Conservation (phyloP, 208 protist species). For the Blastocrithidia nonstop region DNA sequence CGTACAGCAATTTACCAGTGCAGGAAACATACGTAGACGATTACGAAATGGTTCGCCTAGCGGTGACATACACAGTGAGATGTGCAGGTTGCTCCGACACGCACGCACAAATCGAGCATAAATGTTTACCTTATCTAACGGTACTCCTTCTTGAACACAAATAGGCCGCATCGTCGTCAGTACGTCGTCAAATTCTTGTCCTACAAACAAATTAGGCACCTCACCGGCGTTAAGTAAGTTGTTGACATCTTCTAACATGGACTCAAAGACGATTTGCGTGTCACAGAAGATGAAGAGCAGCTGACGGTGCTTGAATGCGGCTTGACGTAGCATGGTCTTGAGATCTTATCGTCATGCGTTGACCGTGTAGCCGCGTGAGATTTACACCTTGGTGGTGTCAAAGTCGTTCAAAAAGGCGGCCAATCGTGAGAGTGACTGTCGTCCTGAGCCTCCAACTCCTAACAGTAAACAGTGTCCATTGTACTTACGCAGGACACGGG, state of each 20-base stretch:
- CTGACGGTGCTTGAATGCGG: constrained; percentile 91
- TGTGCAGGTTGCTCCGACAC: constrained; percentile 91
- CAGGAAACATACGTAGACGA: constrained; percentile 95
- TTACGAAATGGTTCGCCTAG: constrained; percentile 91
- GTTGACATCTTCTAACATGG: constrained; percentile 98
- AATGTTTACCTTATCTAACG: constrained; percentile 89
- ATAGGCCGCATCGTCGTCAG: constrained; percentile 88
- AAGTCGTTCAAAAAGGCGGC: constrained; percentile 92
- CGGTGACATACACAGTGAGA: constrained; percentile 95
- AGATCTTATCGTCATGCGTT: constrained; percentile 95
- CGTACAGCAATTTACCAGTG: constrained; percentile 96
- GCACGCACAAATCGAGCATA: constrained; percentile 89
- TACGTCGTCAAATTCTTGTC: constrained; percentile 89
- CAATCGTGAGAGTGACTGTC: constrained; percentile 91
- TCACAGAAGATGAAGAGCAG: constrained; percentile 96
- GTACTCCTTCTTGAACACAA: constrained; percentile 80
- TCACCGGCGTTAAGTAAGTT: constrained; percentile 97
- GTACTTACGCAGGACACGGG: constrained; percentile 91
- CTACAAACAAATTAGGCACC: constrained; percentile 94
- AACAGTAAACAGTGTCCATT: constrained; percentile 94
- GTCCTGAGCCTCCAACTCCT: constrained; percentile 96
- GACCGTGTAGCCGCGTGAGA: constrained; percentile 93
- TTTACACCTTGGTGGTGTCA: constrained; percentile 91
- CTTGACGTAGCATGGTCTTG: constrained; percentile 80
- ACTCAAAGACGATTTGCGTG: constrained; percentile 95